Conservation (phyloP, 768 basidiomycete species). For the Serendipita sp. region DNA sequence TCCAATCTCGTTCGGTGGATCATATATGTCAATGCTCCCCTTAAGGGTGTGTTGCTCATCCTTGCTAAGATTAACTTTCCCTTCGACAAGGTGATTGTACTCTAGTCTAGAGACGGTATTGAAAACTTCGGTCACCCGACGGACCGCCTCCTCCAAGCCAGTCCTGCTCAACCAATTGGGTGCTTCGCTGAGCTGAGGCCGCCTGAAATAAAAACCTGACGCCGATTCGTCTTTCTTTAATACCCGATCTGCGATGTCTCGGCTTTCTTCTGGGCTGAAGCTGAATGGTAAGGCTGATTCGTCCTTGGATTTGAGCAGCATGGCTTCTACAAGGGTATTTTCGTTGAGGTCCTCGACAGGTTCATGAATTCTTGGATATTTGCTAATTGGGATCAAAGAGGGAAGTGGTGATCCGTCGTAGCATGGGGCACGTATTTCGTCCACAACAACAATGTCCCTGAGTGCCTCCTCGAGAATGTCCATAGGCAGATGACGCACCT, state of each 20-base stretch:
- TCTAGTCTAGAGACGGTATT: no score
- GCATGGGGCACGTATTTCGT: neutral
- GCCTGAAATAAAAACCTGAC: neutral
- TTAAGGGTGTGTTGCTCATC: neutral
- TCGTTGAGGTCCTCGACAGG: slow-evolving; percentile 4
- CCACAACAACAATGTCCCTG: neutral
- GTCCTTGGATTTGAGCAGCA: neutral
- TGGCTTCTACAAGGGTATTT: neutral
- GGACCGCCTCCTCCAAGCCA: neutral
- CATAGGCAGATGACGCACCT: neutral
- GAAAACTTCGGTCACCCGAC: no score
- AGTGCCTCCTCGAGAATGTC: neutral
- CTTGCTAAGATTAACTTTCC: neutral
- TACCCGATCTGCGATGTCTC: no score
- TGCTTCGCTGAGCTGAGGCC: neutral
- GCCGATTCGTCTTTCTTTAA: no score
- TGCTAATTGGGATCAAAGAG: neutral
- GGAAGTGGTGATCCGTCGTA: neutral
- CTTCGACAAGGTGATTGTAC: neutral
- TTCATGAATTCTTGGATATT: neutral
- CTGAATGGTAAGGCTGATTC: no score
- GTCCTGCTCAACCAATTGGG: neutral
- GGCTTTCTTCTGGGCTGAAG: no score
- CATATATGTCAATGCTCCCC: neutral
- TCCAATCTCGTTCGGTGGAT: neutral